A percentile compares a stretch with the other conserved stretches of the same genome.
phyloP scores from a whole-genome alignment of 2,329 filamentous ascomycete species.

The Sordariomycetes sp. region DNA sequence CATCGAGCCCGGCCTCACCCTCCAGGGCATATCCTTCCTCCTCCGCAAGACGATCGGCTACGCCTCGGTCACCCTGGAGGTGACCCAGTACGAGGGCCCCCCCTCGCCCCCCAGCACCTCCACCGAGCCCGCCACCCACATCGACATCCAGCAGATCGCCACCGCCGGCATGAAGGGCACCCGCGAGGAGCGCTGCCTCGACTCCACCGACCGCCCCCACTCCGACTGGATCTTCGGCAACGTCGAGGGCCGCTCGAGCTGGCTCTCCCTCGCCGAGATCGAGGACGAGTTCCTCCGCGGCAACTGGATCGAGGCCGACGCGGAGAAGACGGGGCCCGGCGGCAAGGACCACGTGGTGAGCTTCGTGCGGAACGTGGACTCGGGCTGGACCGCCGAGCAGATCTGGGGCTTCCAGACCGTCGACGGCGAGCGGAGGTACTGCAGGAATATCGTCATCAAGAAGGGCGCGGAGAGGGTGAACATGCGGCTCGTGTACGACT shows the following conservation, averaged over 20 bases:
- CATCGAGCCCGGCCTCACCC: conserved; percentile 55
- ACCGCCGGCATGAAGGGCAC: conserved; percentile 63
- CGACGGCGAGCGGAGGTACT: conserved; percentile 40
- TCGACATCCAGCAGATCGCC: conserved; percentile 62
- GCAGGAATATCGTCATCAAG: conserved; percentile 39
- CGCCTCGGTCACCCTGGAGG: conserved; percentile 56
- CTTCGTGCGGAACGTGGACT: conserved; percentile 41
- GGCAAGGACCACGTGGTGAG: conserved; percentile 57
- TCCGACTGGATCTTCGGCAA: conserved; percentile 71
- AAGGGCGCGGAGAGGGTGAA: conserved; percentile 37
- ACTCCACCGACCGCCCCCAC: conserved; percentile 48
- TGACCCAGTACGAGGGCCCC: conserved; percentile 42
- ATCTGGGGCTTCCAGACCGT: conserved; percentile 50
- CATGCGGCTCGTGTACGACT: conserved; percentile 49
- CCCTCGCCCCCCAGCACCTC: conserved; percentile 27
- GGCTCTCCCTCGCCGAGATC: conserved; percentile 33
- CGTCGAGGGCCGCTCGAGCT: conserved; percentile 50
- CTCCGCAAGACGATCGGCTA: conserved; percentile 60
- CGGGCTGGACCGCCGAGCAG: conserved; percentile 45
- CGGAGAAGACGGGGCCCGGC: conserved; percentile 37
- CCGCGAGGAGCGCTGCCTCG: conserved; percentile 41
- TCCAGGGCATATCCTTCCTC: conserved; percentile 65
- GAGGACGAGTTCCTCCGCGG: conserved; percentile 44
- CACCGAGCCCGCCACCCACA: conserved; percentile 38
- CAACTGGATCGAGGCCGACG: conserved; percentile 48